Conservation (phyloP, 1,284 basidiomycete species). For the Cryptococcus wingfieldii region DNA sequence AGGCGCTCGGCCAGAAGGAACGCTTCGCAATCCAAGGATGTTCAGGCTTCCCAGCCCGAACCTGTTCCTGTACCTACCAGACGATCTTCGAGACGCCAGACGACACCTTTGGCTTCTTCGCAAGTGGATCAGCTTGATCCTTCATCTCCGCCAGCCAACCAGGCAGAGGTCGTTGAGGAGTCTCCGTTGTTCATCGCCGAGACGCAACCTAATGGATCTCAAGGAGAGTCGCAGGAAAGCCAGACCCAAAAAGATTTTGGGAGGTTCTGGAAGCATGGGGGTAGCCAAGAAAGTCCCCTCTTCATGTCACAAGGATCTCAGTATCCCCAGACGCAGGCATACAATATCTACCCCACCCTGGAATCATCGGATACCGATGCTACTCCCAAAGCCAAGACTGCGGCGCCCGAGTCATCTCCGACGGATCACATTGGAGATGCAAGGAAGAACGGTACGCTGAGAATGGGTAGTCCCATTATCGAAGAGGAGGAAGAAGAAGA, state of each 20-base stretch:
- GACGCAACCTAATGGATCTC: not conserved
- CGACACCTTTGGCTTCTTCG: not conserved
- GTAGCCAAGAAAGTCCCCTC: conserved; percentile 11
- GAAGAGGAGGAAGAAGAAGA: conserved; percentile 4
- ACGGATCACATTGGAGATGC: not conserved
- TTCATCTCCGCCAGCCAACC: not conserved
- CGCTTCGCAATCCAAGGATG: conserved; percentile 6
- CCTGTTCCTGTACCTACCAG: not conserved
- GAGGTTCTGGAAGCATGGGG: conserved; percentile 1
- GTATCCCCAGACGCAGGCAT: conserved; percentile 25
- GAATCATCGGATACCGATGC: conserved; percentile 18
- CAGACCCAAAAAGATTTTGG: not conserved
- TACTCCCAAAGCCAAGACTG: not conserved
- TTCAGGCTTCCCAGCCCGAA: not conserved
- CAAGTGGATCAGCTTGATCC: conserved; percentile 6
- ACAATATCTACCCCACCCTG: conserved; percentile 18
- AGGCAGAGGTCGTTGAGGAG: not conserved
- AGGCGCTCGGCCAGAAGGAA: conserved; percentile 1
- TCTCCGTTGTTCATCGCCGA: conserved; percentile 7
- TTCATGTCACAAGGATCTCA: conserved; percentile 32
- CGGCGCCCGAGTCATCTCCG: not conserved
- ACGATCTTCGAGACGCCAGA: conserved; percentile 1
- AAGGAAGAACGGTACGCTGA: conserved; percentile 1
- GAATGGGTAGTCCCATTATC: conserved; percentile 10
- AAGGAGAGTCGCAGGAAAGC: not conserved